phyloP scores from a whole-genome alignment of 352 stramenopile genomes.

The Globisporangium camurandrum region DNA sequence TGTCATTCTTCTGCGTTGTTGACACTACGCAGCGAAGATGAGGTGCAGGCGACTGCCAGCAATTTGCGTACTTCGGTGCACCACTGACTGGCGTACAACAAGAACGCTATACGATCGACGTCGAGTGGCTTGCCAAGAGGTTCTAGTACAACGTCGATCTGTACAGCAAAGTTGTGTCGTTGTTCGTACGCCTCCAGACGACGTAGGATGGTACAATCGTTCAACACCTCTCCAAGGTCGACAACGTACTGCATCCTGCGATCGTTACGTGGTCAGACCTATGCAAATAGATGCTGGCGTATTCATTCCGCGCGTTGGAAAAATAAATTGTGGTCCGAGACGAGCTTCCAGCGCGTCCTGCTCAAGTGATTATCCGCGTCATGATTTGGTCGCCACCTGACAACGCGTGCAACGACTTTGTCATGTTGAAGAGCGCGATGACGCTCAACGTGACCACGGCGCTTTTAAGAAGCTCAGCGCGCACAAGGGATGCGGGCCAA shows the following conservation, averaged over 20 bases:
- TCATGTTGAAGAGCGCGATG: background rate
- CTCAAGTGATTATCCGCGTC: too few species aligned
- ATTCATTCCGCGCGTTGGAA: too few species aligned
- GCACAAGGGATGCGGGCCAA: too few species aligned
- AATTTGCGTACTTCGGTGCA: background rate
- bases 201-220: background rate
- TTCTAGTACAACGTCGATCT: background rate
- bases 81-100: slow-evolving; percentile 1
- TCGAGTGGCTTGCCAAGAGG: background rate
- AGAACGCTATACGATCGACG: background rate
- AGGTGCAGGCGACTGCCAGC: background rate
- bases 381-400: background rate
- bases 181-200: background rate
- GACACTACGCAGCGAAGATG: background rate
- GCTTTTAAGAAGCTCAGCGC: background rate
- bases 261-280: background rate
- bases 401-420: slow-evolving; percentile 1
- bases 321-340: too few species aligned
- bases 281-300: too few species aligned
- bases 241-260: background rate
- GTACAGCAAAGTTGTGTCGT: background rate
- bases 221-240: background rate
- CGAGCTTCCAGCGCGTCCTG: too few species aligned
- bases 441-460: background rate
- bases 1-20: background rate